Evolutionary conservation across 2,329 filamentous ascomycete species (phyloP), one percentile per base, ranked within the genome.

Genomic region (Talaromyces funiculosus): DNA sequence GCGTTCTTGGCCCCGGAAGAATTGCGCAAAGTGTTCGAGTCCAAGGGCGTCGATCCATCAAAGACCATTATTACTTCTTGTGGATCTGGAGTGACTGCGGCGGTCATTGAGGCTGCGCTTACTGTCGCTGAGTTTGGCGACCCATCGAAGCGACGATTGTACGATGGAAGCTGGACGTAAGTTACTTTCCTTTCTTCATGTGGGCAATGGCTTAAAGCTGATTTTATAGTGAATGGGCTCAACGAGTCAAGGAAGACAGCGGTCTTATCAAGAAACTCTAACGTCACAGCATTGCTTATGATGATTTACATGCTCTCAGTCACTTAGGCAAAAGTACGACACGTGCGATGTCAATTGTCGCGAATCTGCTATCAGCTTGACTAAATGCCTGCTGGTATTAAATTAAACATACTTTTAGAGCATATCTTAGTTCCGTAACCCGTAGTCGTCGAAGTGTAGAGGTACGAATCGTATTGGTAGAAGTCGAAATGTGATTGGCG

Each of bases 151-250:
- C 84, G 90, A 66, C 87, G 84, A 71, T 81, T 99, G 22, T 99
- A 99, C 70, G 94, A 99, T 73, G 94, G 94, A 53, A 96, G 92
- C 75, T 99, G 94, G 94, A 97, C 94, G 84, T 96, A 81, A 86
- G 90, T 88, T 40, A n/a, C n/a, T 43, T 33, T 53, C 12, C 12
- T 54, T 29, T 26, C 14, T 42, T 20, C 9, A 18, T 31, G 18
- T 57, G 14, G 14, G 12, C 33, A 20, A 40, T 53, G 35, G 18
- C 26, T 35, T 2, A 54, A 49, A 10, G 20, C 35, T 55, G 51
- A 60, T 37, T 58, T 16, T 20, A 40, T 65, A 79, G 78, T 47
- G 80, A 82, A 72, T 82, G 80, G 79, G 80, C 80, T 26, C 78
- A 79, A 57, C 73, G 80, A 59, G 78, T 80, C 8, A 74, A 75